Evolutionary conservation across 2,329 filamentous ascomycete species (phyloP).

Genomic region (Didymella segeticola): DNA sequence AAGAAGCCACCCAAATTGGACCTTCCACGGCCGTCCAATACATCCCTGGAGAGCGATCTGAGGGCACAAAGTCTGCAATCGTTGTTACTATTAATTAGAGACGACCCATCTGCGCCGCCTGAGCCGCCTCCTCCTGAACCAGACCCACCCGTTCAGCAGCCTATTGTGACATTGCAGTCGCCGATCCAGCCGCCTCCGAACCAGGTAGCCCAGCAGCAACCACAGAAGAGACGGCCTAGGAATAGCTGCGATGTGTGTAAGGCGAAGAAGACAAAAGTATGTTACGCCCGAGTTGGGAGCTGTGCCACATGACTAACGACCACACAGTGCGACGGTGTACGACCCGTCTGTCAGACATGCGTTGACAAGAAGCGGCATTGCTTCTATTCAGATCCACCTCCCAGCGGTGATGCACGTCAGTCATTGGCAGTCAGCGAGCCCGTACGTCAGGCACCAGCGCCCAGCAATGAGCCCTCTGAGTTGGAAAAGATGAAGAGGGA

Average conservation of each 20-base stretch:
- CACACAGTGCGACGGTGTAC: constrained; percentile 42
- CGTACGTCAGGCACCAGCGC: constrained; percentile 24
- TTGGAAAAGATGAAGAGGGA: constrained; percentile 45
- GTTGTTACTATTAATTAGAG: constrained; percentile 46
- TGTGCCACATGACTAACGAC: constrained; percentile 13
- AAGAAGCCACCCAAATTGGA: constrained; percentile 33
- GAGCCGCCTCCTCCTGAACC: constrained; percentile 22
- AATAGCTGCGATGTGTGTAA: constrained; percentile 48
- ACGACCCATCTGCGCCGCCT: constrained; percentile 25
- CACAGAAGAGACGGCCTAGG: constrained; percentile 32
- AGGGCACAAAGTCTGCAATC: constrained; percentile 47
- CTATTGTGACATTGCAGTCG: background rate
- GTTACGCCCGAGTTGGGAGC: background rate
- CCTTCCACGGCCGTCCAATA: constrained; percentile 36
- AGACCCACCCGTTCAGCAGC: constrained; percentile 23
- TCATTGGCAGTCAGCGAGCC: constrained; percentile 21
- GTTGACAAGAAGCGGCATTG: constrained; percentile 45
- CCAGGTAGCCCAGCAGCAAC: constrained; percentile 10
- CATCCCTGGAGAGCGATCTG: constrained; percentile 48
- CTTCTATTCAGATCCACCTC: constrained; percentile 35
- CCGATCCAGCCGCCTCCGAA: constrained; percentile 14
- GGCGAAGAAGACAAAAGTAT: constrained; percentile 46
- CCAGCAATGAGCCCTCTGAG: constrained; percentile 35
- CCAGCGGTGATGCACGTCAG: constrained; percentile 29
- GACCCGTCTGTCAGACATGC: constrained; percentile 46